Conservation (phyloP, 352 stramenopile genomes). For the Globisporangium heterothallicum region DNA sequence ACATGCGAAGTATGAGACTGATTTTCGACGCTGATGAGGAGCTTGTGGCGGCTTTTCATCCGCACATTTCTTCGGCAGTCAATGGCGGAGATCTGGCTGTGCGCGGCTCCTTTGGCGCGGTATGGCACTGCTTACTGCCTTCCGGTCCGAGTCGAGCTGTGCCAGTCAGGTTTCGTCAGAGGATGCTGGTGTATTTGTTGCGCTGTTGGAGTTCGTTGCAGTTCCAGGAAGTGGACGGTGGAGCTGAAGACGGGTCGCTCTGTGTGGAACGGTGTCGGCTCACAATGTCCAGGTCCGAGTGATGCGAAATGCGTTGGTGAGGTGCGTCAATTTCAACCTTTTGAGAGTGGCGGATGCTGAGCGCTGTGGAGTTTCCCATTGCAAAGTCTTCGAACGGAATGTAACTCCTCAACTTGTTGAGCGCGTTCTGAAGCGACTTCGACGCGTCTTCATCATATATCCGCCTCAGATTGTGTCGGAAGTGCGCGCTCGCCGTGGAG, state of each 20-base stretch:
- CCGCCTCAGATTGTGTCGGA: background rate
- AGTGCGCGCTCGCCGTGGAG: background rate
- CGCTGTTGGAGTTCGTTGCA: background rate
- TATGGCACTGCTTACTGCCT: background rate
- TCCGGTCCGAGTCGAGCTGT: background rate
- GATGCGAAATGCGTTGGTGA: no score
- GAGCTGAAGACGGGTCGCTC: background rate
- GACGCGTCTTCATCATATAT: background rate
- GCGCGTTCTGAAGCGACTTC: background rate
- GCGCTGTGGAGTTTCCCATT: no score
- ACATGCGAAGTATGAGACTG: no score
- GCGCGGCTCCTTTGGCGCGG: background rate
- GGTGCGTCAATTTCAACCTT: no score
- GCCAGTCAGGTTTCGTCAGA: background rate
- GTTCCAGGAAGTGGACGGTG: background rate
- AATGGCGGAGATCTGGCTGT: no score
- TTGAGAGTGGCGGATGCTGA: no score
- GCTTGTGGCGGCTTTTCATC: no score
- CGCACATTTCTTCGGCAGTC: no score
- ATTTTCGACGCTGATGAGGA: no score
- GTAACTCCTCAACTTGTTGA: background rate
- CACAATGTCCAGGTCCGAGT: no score
- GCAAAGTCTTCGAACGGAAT: background rate
- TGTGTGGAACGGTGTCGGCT: no score
- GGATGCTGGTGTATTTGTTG: background rate